A percentile compares a stretch with the other conserved stretches of the same genome.
Evolutionary conservation across 306 rosid genomes (phyloP).

Genomic region (Vigna nakashimae): DNA sequence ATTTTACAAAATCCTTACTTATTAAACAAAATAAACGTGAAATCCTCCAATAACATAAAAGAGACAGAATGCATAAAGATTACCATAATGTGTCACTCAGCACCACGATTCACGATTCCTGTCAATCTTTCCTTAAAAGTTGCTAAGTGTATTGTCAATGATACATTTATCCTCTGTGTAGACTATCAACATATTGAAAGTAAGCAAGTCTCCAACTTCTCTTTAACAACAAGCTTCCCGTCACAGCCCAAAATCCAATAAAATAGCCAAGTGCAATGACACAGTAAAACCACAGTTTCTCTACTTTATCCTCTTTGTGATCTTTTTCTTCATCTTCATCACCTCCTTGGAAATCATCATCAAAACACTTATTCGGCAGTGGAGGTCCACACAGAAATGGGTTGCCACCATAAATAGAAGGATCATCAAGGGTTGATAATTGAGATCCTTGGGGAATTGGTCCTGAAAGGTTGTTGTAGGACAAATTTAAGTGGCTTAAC

Average conservation of each 20-base stretch:
- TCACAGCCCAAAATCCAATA: background rate
- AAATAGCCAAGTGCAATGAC: slow-evolving; percentile 23
- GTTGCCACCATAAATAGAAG: slow-evolving; percentile 34
- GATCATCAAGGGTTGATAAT: background rate
- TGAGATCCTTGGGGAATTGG: slow-evolving; percentile 17
- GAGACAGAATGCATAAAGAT: background rate
- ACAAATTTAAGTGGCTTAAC: slow-evolving; percentile 9
- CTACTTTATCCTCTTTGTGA: background rate
- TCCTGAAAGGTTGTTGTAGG: slow-evolving; percentile 42
- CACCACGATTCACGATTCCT: too few species aligned
- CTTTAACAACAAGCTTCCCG: background rate
- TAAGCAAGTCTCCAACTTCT: background rate
- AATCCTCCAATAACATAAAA: background rate
- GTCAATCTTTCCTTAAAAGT: too few species aligned
- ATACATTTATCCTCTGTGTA: background rate
- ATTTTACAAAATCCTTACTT: background rate
- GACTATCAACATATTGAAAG: background rate
- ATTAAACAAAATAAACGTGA: background rate
- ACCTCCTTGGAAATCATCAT: background rate
- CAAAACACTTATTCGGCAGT: background rate
- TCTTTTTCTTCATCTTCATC: slow-evolving; percentile 11
- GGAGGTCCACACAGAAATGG: slow-evolving; percentile 40
- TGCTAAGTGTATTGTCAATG: background rate
- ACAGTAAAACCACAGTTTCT: slow-evolving; percentile 37
- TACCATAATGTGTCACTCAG: background rate